These are phyloP conservation scores for Monosporascus sp. DNA, from an alignment of 2,329 filamentous ascomycete species.

Conservation along the genomic window DNA sequence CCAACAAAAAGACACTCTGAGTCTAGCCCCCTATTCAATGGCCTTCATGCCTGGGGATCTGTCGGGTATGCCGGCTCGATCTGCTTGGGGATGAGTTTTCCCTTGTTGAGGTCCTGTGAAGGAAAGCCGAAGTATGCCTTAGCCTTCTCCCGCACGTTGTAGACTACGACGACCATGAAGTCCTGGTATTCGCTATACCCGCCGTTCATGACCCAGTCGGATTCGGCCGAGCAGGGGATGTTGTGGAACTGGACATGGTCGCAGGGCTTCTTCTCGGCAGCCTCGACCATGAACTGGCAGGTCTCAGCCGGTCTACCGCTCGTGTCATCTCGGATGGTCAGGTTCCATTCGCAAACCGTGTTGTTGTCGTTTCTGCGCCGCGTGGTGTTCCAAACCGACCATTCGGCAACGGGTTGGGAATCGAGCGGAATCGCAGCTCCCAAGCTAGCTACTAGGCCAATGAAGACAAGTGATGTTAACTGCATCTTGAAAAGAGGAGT, in stretches of 20 bases:
- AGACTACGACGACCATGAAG: neutral
- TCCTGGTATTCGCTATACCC: neutral
- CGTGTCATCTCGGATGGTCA: neutral
- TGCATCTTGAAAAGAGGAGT: neutral
- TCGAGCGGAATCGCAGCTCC: neutral
- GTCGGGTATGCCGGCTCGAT: conserved; percentile 10
- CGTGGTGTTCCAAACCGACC: neutral
- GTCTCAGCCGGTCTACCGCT: neutral
- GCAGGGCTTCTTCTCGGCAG: neutral
- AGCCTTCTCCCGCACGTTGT: neutral
- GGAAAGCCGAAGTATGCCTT: neutral
- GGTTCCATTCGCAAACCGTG: neutral
- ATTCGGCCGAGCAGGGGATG: neutral
- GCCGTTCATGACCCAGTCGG: neutral
- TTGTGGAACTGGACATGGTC: neutral
- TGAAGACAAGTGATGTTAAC: neutral
- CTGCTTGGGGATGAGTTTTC: neutral
- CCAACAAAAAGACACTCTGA: too few relatives aligned
- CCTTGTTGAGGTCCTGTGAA: neutral
- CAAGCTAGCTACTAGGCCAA: neutral
- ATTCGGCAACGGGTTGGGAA: neutral
- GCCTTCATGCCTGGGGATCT: neutral
- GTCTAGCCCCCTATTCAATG: too few relatives aligned
- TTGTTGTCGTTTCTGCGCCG: neutral
- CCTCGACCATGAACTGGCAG: neutral